Evolutionary conservation across 2,329 filamentous ascomycete species (phyloP).

Genomic region (Chaetomiaceae sp.): DNA sequence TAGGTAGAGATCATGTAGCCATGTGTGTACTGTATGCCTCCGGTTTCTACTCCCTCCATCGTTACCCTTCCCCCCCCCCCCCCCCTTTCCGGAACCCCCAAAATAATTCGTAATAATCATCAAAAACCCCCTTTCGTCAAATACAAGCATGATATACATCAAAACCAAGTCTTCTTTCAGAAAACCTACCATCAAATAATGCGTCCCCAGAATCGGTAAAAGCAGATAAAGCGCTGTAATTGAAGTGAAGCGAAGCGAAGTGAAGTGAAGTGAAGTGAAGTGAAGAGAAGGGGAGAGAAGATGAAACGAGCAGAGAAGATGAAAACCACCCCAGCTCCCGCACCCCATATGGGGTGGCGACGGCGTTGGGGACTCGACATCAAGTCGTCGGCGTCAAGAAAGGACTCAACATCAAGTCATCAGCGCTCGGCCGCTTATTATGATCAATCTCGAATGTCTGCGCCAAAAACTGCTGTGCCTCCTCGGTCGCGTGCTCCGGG

Average conservation of each 20-base stretch:
- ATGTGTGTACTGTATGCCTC: neutral
- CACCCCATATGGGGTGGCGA: no score
- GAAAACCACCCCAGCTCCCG: neutral
- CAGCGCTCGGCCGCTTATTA: slow-evolving; percentile 83
- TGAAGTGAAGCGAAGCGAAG: neutral
- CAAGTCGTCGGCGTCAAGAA: slow-evolving; percentile 63
- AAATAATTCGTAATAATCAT: slow-evolving; percentile 4
- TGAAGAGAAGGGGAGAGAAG: neutral
- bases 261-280: neutral
- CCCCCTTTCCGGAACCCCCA: neutral
- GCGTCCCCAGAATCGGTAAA: no score
- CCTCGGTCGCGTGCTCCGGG: slow-evolving; percentile 78
- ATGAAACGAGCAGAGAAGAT: neutral
- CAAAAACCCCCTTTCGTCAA: neutral
- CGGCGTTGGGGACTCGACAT: no score
- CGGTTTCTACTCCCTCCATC: neutral
- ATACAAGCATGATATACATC: slow-evolving; percentile 1
- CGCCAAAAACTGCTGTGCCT: slow-evolving; percentile 76
- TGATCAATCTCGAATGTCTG: slow-evolving; percentile 96
- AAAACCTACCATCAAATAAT: no score
- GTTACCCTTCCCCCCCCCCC: neutral
- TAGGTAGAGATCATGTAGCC: neutral
- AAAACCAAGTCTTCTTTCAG: neutral
- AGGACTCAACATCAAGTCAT: slow-evolving; percentile 78
- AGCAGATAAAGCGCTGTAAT: neutral